Base-by-base conservation (phyloP, 345 rosid species). In the Anastatica hierochuntica region DNA sequence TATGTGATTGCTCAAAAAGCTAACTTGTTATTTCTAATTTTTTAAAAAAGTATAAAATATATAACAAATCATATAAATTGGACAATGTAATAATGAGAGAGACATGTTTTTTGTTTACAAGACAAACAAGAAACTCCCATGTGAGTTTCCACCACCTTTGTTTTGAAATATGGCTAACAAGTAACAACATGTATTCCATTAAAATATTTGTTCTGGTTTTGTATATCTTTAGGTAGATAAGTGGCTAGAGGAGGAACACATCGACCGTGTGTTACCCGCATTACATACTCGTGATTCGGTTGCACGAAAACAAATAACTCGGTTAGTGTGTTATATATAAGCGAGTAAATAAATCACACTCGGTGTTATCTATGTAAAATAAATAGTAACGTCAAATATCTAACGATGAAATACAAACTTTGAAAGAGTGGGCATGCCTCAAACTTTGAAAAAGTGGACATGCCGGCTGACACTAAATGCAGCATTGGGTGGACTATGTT, bases 71-170 rank as follows among this genome's bases (percentile, higher is more conserved):
- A 44, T 14, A 44, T 10, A 16, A 21, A 21, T 33, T 42, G 51
- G 43, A 31, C 2, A 60, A 11, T 39, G 15, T 45, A 45, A 53
- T 53, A 63, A 62, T 62, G 46, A 23, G 54, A 51, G 58, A 52
- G n/a, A n/a, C 67, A 62, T 62, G 66, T 52, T 43, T 43, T 43
- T 14, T 12, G 4, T 45, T 24, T 24, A 14, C 41, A 53, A 36
- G 54, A 53, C 68, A 44, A 53, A 36, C 55, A 36, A 44, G 54
- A 45, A 53, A 53, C 4, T 5, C 3, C 60, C 68, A 63, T 45
- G 55, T 63, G 68, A 63, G 19, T 53, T 53, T 35, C 55, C 55
- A 53, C 61, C 42, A 63, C 51, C 13, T 53, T 45, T n/a, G n/a
- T n/a, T n/a, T n/a, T n/a, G 42, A 43, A 43, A 19, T 53, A 24